Evolutionary conservation across 1,284 basidiomycete genomes (phyloP), one percentile per base, ranked within the genome.

Genomic region (Wolfiporia cocos): DNA sequence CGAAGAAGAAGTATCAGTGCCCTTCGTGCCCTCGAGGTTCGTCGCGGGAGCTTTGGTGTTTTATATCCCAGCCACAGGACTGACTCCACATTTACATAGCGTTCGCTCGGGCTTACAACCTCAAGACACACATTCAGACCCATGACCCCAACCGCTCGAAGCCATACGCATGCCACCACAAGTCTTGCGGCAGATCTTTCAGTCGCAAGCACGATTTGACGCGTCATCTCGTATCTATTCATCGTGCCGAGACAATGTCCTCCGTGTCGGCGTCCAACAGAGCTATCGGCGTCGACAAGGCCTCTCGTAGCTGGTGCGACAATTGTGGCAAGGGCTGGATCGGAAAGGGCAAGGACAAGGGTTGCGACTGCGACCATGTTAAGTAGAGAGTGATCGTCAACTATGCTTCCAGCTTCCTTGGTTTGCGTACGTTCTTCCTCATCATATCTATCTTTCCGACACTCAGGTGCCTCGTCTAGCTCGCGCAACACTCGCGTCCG

Each of bases 91-190:
- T n/a, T 39, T 32, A 48, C 39, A 28, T 28, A 83, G 90, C 86
- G 0, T 93, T 93, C 54, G 90, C 89, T 17, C 73, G 90, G n/a
- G 88, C 88, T 0, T 93, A 86, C 64, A 93, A 93, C 54, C 65
- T 93, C 44, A 92, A 92, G 69, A 93, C 91, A 0, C 90, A 93
- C 61, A 80, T 90, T 71, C 83, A 84, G 4, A 93, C 90, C 2
- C 90, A 93, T 62, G 88, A 92, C 57, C 89, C 90, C 15, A 84
- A 88, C 61, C 74, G 90, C 42, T 68, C 83, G 36, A 93, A 93
- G 67, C 88, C 89, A 1, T 86, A 87, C 55, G 73, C 82, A 24
- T 93, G 90, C 59, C 82, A 82, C 32, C 86, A 92, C 61, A 72
- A 76, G 36, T 76, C 78, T 10, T 93, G 90, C 53, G 85, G 83